Percentiles rank a stretch among this genome's conserved stretches.
Conservation (phyloP, 148 eudicot genomes). For the Chenopodium berlandieri region DNA sequence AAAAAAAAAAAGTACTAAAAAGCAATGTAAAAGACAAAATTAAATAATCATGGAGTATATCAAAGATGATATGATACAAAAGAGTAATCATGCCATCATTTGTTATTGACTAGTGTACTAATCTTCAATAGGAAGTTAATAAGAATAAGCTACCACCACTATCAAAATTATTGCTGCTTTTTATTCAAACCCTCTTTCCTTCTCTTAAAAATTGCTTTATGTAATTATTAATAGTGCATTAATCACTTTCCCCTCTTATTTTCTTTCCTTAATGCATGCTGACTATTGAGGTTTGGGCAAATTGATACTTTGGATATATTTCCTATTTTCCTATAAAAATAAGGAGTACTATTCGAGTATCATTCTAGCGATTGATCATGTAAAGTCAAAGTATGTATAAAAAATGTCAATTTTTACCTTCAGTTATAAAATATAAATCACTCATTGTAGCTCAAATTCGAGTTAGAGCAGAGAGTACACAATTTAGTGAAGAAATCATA, state of each 20-base stretch:
- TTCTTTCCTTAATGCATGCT: neutral
- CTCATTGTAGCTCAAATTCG: no score
- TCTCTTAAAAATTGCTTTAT: neutral
- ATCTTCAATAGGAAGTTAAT: conserved; percentile 22
- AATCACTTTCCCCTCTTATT: neutral
- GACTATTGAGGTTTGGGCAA: neutral
- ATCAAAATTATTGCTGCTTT: neutral
- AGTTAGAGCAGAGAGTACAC: no score
- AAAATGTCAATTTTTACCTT: no score
- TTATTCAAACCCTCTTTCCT: neutral
- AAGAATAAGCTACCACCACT: conserved; percentile 11
- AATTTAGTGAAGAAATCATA: neutral
- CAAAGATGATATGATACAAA: neutral
- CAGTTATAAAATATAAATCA: no score
- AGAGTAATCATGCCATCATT: neutral
- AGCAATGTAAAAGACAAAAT: neutral
- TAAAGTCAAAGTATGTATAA: no score
- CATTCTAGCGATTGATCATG: no score
- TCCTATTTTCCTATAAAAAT: no score
- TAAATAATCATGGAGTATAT: neutral
- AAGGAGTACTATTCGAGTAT: no score
- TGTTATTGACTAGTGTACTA: conserved; percentile 7
- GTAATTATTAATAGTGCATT: neutral
- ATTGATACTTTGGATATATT: no score
- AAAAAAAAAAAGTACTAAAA: neutral